Percentiles rank a stretch among this genome's conserved stretches.
Conservation (phyloP, 2,329 filamentous ascomycete genomes). For the Hypoxylon sp. region DNA sequence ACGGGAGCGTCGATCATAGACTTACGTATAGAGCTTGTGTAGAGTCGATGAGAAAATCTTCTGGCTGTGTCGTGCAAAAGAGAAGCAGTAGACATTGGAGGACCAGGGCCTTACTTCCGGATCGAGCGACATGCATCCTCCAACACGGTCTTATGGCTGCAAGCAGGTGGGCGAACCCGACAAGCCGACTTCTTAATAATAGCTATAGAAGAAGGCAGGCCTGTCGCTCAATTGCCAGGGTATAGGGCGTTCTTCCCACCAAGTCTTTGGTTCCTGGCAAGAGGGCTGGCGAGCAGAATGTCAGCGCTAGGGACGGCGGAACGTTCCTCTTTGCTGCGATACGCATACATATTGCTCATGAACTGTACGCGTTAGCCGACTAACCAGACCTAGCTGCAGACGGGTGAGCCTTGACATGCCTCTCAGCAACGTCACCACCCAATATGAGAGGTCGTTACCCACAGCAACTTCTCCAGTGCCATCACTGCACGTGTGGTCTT, state of each 20-base stretch:
- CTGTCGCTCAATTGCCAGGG: conserved; percentile 34
- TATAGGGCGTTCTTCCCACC: conserved; percentile 34
- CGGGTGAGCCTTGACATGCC: conserved; percentile 32
- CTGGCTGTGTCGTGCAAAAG: conserved; percentile 34
- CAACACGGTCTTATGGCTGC: conserved; percentile 45
- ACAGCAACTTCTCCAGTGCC: conserved; percentile 46
- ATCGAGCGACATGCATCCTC: conserved; percentile 52
- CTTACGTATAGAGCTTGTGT: conserved; percentile 35
- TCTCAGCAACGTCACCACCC: conserved; percentile 38
- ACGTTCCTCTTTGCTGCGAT: conserved; percentile 38
- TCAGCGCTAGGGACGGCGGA: conserved; percentile 41
- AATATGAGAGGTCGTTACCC: conserved; percentile 41
- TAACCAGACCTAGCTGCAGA: conserved; percentile 39
- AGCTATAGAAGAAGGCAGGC: conserved; percentile 26
- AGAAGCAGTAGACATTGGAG: conserved; percentile 37
- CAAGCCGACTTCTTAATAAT: conserved; percentile 43
- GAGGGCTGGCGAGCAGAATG: conserved; percentile 31
- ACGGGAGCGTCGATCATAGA: conserved; percentile 42
- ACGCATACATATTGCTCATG: conserved; percentile 30
- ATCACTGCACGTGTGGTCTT: conserved; percentile 49
- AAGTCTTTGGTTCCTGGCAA: conserved; percentile 41
- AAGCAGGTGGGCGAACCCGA: conserved; percentile 44
- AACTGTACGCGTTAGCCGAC: conserved; percentile 36
- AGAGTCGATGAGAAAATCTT: conserved; percentile 28
- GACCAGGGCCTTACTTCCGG: conserved; percentile 44